A percentile compares a stretch with the other conserved stretches of the same genome.
phyloP scores from a whole-genome alignment of 1,139 yeast species.

The Debaryomyces fabryi region DNA sequence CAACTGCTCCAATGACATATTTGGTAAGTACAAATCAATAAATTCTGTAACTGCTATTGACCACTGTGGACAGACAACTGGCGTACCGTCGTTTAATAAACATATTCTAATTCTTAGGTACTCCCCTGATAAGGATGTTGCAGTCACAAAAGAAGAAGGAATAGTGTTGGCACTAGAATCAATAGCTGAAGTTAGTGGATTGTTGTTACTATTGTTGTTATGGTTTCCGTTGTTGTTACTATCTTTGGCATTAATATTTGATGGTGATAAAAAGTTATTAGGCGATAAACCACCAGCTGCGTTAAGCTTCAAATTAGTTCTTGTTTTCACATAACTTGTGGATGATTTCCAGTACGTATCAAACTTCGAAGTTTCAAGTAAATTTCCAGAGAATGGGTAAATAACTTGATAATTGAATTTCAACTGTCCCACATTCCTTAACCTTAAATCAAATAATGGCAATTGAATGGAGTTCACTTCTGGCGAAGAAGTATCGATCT shows the following conservation, averaged over 20 bases:
- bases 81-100: conserved; percentile 79
- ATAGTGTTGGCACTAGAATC: conserved; percentile 23
- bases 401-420: conserved; percentile 80
- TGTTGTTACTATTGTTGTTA: conserved; percentile 13
- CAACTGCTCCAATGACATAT: conserved; percentile 45
- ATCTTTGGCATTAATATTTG: conserved; percentile 20
- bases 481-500: conserved; percentile 46
- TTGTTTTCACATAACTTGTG: conserved; percentile 43
- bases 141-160: conserved; percentile 78
- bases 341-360: conserved; percentile 98
- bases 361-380: conserved; percentile 87
- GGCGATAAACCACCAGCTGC: conserved; percentile 49
- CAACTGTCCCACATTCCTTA: conserved; percentile 81
- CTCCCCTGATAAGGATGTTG: conserved; percentile 85
- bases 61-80: conserved; percentile 79
- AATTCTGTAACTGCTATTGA: conserved; percentile 57
- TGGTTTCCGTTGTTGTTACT: conserved; percentile 9
- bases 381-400: conserved; percentile 83
- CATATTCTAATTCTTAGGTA: conserved; percentile 74
- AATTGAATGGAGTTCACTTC: conserved; percentile 55
- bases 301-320: conserved; percentile 33
- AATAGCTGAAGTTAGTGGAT: conserved; percentile 19
- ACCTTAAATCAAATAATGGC: conserved; percentile 81
- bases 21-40: conserved; percentile 57
- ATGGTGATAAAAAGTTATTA: conserved; percentile 40